Evolutionary conservation across 495 filamentous ascomycete genomes (phyloP).

Genomic region (Bacidia gigantensis): DNA sequence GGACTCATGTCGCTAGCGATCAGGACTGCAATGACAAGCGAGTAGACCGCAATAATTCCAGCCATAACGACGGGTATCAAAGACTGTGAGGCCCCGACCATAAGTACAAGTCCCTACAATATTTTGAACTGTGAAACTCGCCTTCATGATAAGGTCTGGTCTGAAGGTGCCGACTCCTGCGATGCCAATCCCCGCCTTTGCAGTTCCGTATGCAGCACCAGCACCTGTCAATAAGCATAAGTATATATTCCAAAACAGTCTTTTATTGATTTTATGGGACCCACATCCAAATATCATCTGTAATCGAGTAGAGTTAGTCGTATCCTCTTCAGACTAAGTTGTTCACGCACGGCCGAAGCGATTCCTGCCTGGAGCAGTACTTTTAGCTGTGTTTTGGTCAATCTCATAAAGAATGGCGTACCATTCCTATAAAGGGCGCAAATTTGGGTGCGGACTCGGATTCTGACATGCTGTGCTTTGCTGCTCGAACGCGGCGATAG

Average conservation of each 20-base stretch:
- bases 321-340: not conserved
- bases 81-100: slow-evolving; percentile 39
- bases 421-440: slow-evolving; percentile 96
- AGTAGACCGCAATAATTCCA: slow-evolving; percentile 97
- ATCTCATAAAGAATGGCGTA: slow-evolving; percentile 29
- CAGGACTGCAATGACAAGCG: slow-evolving; percentile 88
- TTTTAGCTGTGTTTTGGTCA: slow-evolving; percentile 15
- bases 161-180: slow-evolving; percentile 85
- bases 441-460: slow-evolving; percentile 70
- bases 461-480: slow-evolving; percentile 43
- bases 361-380: slow-evolving; percentile 53
- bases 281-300: slow-evolving; percentile 85
- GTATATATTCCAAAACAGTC: slow-evolving; percentile 19
- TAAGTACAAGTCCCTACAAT: slow-evolving; percentile 11
- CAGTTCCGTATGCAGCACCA: slow-evolving; percentile 93
- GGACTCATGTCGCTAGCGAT: slow-evolving; percentile 75
- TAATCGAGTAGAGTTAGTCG: not conserved
- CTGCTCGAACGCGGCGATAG: no score
- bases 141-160: slow-evolving; percentile 97
- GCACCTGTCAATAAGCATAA: slow-evolving; percentile 57
- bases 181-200: slow-evolving; percentile 94
- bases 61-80: slow-evolving; percentile 98
- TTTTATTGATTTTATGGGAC: slow-evolving; percentile 20
- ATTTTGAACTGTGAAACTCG: not conserved
- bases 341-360: slow-evolving; percentile 69